Percentiles rank a stretch among this genome's conserved stretches.
These are phyloP conservation scores for Sporisorium reilianum DNA, from an alignment of 1,284 basidiomycete species.

Conservation along the genomic window DNA sequence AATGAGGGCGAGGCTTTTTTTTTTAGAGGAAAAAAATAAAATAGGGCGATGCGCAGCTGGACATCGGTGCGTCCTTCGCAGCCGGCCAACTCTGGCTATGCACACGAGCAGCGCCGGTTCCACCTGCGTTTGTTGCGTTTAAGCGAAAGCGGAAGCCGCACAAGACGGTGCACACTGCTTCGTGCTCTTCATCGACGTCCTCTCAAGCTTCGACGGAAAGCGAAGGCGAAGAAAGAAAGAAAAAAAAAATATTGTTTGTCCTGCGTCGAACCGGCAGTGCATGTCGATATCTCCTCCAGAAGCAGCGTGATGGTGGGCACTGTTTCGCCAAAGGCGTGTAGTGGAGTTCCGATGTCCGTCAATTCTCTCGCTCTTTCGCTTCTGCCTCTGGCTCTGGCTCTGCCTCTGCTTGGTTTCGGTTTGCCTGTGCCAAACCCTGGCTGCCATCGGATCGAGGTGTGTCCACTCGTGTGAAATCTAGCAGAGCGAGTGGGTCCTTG, in stretches of 20 bases:
- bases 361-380: neutral
- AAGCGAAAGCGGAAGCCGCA: constrained; percentile 1
- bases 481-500: neutral
- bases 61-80: constrained; percentile 4
- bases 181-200: neutral
- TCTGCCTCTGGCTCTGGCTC: too few species aligned
- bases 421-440: neutral
- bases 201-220: neutral
- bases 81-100: constrained; percentile 7
- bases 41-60: constrained; percentile 6
- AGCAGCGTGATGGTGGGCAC: constrained; percentile 2
- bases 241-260: neutral
- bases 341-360: constrained; percentile 13
- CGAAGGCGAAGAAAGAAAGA: neutral
- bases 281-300: neutral
- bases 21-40: neutral
- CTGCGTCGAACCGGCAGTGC: constrained; percentile 2
- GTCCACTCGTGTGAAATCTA: constrained; percentile 5
- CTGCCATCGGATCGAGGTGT: neutral
- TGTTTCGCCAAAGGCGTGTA: neutral
- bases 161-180: neutral
- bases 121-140: neutral
- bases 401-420: neutral
- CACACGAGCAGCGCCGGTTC: neutral
- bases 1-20: neutral